Evolutionary conservation across 371 early-diverging fungal genomes (phyloP).

Genomic region (Apophysomyces elegans): DNA sequence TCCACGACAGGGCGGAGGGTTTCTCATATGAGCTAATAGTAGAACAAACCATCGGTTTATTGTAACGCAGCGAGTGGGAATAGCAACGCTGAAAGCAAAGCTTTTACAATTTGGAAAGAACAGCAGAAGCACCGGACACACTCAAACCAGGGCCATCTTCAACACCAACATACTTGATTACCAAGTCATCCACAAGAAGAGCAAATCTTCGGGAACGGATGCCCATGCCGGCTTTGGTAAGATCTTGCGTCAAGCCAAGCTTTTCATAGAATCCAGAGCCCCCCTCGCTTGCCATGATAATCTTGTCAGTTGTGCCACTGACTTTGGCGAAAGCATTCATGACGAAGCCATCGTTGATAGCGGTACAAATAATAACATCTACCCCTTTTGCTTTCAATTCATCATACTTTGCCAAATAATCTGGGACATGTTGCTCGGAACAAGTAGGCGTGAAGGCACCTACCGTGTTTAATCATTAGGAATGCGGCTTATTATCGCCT

Average conservation of each 20-base stretch:
- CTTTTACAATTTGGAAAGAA: slow-evolving; percentile 32
- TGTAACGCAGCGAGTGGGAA: no score
- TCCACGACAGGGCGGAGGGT: no score
- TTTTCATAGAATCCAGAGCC: slow-evolving; percentile 65
- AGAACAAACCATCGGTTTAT: no score
- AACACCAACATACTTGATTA: slow-evolving; percentile 76
- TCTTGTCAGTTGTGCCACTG: slow-evolving; percentile 57
- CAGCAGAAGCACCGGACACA: slow-evolving; percentile 42
- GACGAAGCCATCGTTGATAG: slow-evolving; percentile 68
- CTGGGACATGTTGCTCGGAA: slow-evolving; percentile 77
- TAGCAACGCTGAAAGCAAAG: no score
- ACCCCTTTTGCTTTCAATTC: slow-evolving; percentile 72
- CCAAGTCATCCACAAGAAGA: slow-evolving; percentile 71
- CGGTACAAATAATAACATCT: slow-evolving; percentile 65
- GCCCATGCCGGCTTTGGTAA: slow-evolving; percentile 43
- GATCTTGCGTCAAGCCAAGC: slow-evolving; percentile 67
- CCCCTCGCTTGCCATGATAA: slow-evolving; percentile 76
- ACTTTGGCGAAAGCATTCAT: slow-evolving; percentile 81
- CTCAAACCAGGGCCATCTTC: slow-evolving; percentile 49
- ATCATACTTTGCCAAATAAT: slow-evolving; percentile 50
- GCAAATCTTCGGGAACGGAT: slow-evolving; percentile 71
- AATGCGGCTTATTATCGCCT: neutral
- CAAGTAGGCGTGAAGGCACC: slow-evolving; percentile 85
- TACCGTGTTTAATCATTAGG: neutral
- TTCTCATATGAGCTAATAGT: no score